Evolutionary conservation across 306 rosid genomes (phyloP).

Genomic region (Castanea sativa): DNA sequence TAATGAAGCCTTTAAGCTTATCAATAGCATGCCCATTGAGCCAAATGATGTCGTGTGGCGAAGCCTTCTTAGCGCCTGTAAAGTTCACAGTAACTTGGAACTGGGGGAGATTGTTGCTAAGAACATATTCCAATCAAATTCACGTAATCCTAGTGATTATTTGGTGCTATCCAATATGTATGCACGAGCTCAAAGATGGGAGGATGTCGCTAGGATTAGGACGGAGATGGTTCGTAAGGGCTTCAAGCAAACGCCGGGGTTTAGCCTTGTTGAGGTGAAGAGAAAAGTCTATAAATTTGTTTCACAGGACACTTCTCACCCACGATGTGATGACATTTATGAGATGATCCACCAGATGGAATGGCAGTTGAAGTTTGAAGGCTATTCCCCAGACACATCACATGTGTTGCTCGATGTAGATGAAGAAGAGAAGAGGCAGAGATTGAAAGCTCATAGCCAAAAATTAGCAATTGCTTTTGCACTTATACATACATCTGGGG

Average conservation of each 20-base stretch:
- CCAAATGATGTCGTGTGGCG: constrained; percentile 77
- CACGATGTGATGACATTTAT: constrained; percentile 32
- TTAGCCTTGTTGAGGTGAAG: constrained; percentile 72
- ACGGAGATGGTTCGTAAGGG: constrained; percentile 48
- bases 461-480: constrained; percentile 86
- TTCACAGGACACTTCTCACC: constrained; percentile 70
- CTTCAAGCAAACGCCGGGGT: constrained; percentile 60
- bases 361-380: constrained; percentile 92
- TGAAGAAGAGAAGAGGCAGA: constrained; percentile 79
- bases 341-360: constrained; percentile 94
- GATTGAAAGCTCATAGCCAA: constrained; percentile 75
- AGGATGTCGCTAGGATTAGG: constrained; percentile 59
- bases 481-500: constrained; percentile 58
- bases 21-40: constrained; percentile 48
- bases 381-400: constrained; percentile 67
- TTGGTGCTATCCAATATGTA: constrained; percentile 68
- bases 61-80: constrained; percentile 80
- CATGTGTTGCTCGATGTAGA: constrained; percentile 69
- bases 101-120: constrained; percentile 60
- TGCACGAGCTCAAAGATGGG: constrained; percentile 65
- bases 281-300: constrained; percentile 63
- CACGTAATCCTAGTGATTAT: constrained; percentile 58
- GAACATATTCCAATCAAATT: constrained; percentile 45
- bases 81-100: constrained; percentile 59
- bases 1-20: constrained; percentile 58